phyloP scores from a whole-genome alignment of 2,329 filamentous ascomycete genomes.

The Epicoccum sorghinum region DNA sequence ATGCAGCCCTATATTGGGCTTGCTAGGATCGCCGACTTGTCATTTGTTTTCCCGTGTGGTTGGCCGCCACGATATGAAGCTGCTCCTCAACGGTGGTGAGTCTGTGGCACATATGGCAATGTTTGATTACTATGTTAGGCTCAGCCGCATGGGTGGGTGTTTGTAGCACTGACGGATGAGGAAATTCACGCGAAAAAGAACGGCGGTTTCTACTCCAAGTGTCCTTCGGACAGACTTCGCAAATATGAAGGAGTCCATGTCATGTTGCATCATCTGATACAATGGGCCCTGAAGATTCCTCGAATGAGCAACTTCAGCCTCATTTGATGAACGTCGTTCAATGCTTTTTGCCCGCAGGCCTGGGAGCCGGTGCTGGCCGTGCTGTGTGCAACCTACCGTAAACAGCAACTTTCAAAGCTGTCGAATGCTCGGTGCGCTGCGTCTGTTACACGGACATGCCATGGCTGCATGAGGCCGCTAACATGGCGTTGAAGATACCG shows the following conservation, averaged over 20 bases:
- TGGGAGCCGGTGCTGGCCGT: slow-evolving; percentile 1
- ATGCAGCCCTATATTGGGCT: slow-evolving; percentile 8
- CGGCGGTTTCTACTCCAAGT: too few relatives aligned
- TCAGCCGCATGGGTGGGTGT: not conserved
- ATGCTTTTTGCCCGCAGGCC: not conserved
- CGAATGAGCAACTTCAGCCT: not conserved
- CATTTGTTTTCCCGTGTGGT: slow-evolving; percentile 3
- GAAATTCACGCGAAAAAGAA: too few relatives aligned
- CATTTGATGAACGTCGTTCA: too few relatives aligned
- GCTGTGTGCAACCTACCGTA: slow-evolving; percentile 1
- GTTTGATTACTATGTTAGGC: not conserved
- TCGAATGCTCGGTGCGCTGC: not conserved
- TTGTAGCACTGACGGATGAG: too few relatives aligned
- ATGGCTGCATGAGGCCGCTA: not conserved
- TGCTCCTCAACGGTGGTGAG: slow-evolving; percentile 3
- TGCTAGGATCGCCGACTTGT: not conserved
- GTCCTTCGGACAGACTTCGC: too few relatives aligned
- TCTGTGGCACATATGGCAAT: slow-evolving; percentile 4
- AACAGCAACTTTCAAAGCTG: not conserved
- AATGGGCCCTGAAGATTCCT: not conserved
- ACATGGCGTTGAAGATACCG: slow-evolving; percentile 6
- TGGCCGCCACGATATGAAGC: slow-evolving; percentile 3
- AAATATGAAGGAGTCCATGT: too few relatives aligned
- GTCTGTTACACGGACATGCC: too few relatives aligned
- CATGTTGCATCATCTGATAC: not conserved